Evolutionary conservation across 2,329 filamentous ascomycete genomes (phyloP).

Genomic region (Alternaria viburni): DNA sequence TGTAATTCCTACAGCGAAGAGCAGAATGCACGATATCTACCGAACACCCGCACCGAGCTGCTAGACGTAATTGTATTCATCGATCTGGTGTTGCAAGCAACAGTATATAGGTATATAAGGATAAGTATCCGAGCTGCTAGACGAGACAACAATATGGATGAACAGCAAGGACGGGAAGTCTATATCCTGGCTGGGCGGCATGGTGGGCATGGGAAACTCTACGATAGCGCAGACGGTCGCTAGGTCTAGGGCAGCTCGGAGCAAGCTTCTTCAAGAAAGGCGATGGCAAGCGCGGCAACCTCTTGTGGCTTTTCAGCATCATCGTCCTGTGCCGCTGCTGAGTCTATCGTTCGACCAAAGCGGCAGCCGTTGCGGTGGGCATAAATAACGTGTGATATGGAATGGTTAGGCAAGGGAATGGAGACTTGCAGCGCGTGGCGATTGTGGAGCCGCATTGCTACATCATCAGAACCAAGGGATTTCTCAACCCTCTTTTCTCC

Average conservation of each 20-base stretch:
- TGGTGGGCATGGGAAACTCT: constrained; percentile 5
- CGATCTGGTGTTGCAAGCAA: no score
- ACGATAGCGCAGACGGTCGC: constrained; percentile 32
- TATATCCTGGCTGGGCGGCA: constrained; percentile 43
- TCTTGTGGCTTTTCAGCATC: constrained; percentile 19
- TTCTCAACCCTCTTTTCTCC: background rate
- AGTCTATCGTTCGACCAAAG: background rate
- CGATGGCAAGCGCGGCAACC: constrained; percentile 16
- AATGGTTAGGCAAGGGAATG: background rate
- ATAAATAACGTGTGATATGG: background rate
- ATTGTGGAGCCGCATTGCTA: background rate
- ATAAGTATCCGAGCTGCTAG: constrained; percentile 28
- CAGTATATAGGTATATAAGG: no score
- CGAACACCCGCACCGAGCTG: constrained; percentile 31
- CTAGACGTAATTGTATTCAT: no score
- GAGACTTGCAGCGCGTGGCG: background rate
- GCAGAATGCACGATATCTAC: constrained; percentile 27
- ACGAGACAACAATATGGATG: constrained; percentile 29
- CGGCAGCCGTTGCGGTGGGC: background rate
- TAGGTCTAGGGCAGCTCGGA: constrained; percentile 1
- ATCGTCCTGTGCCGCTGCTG: background rate
- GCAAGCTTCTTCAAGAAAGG: constrained; percentile 22
- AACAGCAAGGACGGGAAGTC: constrained; percentile 13
- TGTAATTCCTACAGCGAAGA: background rate
- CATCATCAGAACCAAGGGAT: background rate